Percentiles rank a stretch among this genome's conserved stretches.
Evolutionary conservation across 345 rosid species (phyloP).

Genomic region (Brassica napus): Da-Ae NC_063450.1:39541001-39541500

Average conservation of each 20-base stretch:
- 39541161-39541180: slow-evolving; percentile 82
- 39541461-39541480: slow-evolving; percentile 98
- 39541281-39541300: background rate
- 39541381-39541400: slow-evolving; percentile 9
- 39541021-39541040: slow-evolving; percentile 9
- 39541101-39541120: slow-evolving; percentile 83
- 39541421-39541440: background rate
- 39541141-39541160: slow-evolving; percentile 81
- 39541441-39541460: slow-evolving; percentile 31
- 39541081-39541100: slow-evolving; percentile 87
- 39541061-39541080: slow-evolving; percentile 96
- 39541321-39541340: background rate
- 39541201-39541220: background rate
- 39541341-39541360: background rate
- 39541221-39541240: background rate
- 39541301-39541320: background rate
- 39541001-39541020: background rate
- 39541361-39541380: slow-evolving; percentile 6
- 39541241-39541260: background rate
- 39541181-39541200: slow-evolving; percentile 75
- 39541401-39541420: background rate
- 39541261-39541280: background rate
- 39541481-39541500: slow-evolving; percentile 99
- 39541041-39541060: background rate
- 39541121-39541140: slow-evolving; percentile 76